Evolutionary conservation across 2,329 filamentous ascomycete species (phyloP), one percentile per base, ranked within the genome.

Genomic region (Neofusicoccum laricinum): DNA sequence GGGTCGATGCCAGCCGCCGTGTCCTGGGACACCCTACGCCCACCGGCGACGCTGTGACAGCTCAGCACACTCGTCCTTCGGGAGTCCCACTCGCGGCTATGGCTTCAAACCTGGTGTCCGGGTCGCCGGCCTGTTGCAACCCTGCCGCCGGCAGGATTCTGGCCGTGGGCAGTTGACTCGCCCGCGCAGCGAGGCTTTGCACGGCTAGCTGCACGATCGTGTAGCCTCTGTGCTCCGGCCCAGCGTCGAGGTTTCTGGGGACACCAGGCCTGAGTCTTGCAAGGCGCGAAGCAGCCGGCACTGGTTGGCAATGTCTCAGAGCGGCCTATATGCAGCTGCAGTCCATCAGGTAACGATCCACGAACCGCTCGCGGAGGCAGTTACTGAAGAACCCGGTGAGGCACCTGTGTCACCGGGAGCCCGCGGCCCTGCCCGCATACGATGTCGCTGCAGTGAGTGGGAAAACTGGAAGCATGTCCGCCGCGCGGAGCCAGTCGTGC

Each of bases 281-380:
- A 72, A 65, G 65, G 49, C 53, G 61, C 48, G 46, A 64, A 69
- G 64, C 45, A 51, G 61, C 40, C 46, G 64, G 66, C 61, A 51
- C 38, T 48, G 63, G 55, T 45, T 64, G 41, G 63, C 36, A 49
- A 45, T 46, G 63, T 64, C 34, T 64, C 51, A 58, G 43, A 57
- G 40, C 12, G 49, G 50, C 25, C 49, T 55, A 19, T 41, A 48
- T 50, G 62, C 34, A 64, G 62, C 45, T 49, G 50, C 51, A 43
- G 46, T 46, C 38, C 53, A 48, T 12, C 48, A 48, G 63, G 38
- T 51, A 53, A 63, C 61, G 48, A 30, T 53, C n/a, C 61, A 63
- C 61, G 61, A 53, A 63, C 61, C 61, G 49, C 38, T 63, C 38
- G 48, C 61, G 48, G 48, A 63, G 61, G 21, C 61, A 61, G 46